These are phyloP conservation scores for Didymella sp. DNA, from an alignment of 2,329 filamentous ascomycete species.

Conservation along the genomic window DNA sequence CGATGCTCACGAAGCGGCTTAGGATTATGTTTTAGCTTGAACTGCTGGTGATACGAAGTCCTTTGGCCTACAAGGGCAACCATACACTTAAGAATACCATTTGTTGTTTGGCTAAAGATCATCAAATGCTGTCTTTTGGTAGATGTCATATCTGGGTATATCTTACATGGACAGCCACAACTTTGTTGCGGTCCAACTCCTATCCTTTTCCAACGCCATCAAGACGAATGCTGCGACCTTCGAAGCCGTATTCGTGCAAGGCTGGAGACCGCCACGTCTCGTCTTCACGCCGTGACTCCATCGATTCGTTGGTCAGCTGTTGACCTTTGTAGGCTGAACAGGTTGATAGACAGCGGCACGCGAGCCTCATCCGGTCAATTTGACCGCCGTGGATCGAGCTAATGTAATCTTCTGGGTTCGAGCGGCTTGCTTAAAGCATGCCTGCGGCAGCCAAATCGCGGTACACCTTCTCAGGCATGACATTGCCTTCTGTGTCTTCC, in stretches of 20 bases:
- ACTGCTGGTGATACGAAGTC: neutral
- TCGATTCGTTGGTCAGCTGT: neutral
- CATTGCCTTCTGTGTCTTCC: constrained; percentile 96
- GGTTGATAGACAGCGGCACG: neutral
- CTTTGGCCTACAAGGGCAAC: too few species aligned
- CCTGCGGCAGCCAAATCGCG: constrained; percentile 94
- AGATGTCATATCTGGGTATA: constrained; percentile 6
- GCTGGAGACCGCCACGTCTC: neutral
- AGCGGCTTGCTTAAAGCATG: constrained; percentile 53
- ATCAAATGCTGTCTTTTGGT: neutral
- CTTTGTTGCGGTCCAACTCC: neutral
- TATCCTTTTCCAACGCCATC: neutral
- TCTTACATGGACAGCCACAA: constrained; percentile 7
- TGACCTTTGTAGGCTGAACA: neutral
- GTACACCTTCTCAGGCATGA: constrained; percentile 99
- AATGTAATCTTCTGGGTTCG: neutral
- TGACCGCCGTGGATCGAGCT: neutral
- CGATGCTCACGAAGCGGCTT: neutral
- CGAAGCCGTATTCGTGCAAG: too few species aligned
- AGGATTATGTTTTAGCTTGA: neutral
- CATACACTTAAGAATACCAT: too few species aligned
- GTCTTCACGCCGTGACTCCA: neutral
- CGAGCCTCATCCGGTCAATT: neutral
- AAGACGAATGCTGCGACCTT: neutral
- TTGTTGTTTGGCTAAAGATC: neutral